Evolutionary conservation across 441 rosid species (phyloP), one percentile per base, ranked within the genome.

Genomic region (Brassica balearica): DNA sequence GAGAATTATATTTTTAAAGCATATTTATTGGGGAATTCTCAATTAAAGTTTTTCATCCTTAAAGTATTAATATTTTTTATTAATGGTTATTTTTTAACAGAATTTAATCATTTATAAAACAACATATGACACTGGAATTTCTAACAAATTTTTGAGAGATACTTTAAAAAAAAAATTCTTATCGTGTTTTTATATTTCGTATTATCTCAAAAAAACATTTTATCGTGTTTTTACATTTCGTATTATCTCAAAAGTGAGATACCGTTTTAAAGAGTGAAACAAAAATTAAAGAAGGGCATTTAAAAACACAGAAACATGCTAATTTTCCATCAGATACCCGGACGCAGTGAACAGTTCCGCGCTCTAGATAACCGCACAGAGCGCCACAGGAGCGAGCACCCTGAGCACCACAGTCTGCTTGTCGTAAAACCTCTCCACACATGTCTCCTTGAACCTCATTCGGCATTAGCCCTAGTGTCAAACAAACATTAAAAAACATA

Each of bases 401-500:
- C 34, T 29, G 34, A 66, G 4, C 15, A 17, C 32, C 32, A 66
- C 70, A 66, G 12, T 66, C 72, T 25, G 12, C 9, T 25, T 48
- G n/a, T 3, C 2, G 1, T n/a, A 48, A 48, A 43, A 19, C 0
- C 27, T 1, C 2, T 0, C 6, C 5, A 67, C 70, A 67, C 23
- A 0, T 41, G 3, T 6, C 17, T 43, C 72, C 60, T 68, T 48
- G 4, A 68, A 23, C 48, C 38, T 48, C 60, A 3, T n/a, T 48
- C 23, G 27, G 17, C n/a, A 68, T 25, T 15, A 68, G 3, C 20
- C 59, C 71, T 67, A 29, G 34, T 29, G 15, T 67, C n/a, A 67
- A 14, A 51, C 14, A 51, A 1, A 65, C 17, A 15, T 34, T 65
- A 15, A 29, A 27, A 29, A 29, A 34, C 12, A 63, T 3, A 6